These are phyloP conservation scores for Pseudonitzschia delicatissima DNA, from an alignment of 108 stramenopile species.

Conservation along the genomic window DNA sequence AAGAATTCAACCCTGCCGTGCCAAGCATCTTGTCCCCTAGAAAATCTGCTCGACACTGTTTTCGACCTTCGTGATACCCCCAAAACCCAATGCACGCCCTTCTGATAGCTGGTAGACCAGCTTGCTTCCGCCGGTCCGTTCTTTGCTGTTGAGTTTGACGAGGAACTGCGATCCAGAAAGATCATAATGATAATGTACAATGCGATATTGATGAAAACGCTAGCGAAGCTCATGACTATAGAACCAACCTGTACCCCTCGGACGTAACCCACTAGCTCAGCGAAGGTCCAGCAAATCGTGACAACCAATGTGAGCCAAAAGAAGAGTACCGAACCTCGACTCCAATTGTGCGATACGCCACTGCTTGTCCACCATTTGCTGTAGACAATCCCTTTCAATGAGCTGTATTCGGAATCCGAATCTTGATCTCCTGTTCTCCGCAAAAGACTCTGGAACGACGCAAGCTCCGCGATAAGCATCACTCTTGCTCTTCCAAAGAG, in stretches of 20 bases:
- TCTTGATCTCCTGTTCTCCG: conserved; percentile 15
- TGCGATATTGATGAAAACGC: conserved; percentile 41
- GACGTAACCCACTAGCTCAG: conserved; percentile 39
- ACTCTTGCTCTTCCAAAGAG: conserved; percentile 54
- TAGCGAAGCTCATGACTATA: conserved; percentile 32
- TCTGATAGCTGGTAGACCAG: conserved; percentile 20
- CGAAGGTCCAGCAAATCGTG: conserved; percentile 40
- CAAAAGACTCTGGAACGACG: conserved; percentile 55
- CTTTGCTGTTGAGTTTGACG: neutral
- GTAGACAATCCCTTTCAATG: conserved; percentile 10
- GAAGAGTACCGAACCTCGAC: conserved; percentile 44
- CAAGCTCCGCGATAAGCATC: conserved; percentile 56
- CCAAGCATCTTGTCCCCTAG: conserved; percentile 29
- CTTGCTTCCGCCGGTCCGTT: neutral
- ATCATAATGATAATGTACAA: conserved; percentile 40
- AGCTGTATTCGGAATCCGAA: neutral
- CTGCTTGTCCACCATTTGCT: conserved; percentile 28
- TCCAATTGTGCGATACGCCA: conserved; percentile 25
- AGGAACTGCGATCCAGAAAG: conserved; percentile 28
- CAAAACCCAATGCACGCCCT: conserved; percentile 36
- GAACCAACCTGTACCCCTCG: conserved; percentile 28
- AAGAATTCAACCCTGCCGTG: conserved; percentile 39
- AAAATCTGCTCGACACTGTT: neutral
- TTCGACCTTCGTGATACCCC: conserved; percentile 22
- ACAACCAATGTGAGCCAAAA: conserved; percentile 40